Conservation (phyloP, 768 basidiomycete species). For the Paxillus rubicundulus region DNA sequence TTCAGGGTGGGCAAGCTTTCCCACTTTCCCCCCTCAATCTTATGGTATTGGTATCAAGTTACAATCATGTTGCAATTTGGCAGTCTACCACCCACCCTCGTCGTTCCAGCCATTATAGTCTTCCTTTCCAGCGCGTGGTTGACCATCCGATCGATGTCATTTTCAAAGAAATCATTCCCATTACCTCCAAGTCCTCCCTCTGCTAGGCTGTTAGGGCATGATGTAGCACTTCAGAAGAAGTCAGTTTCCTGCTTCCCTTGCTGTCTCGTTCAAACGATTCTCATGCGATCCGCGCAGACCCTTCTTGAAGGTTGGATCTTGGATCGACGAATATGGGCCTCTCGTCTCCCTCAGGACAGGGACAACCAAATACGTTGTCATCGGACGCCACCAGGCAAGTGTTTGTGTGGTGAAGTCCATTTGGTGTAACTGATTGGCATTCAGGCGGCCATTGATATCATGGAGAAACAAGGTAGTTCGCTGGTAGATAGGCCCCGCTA, state of each 20-base stretch:
- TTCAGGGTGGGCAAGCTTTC: neutral
- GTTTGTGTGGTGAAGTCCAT: neutral
- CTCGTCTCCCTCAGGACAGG: constrained; percentile 54
- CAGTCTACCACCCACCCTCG: neutral
- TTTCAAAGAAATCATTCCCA: neutral
- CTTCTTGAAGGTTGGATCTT: constrained; percentile 39
- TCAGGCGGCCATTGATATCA: constrained; percentile 54
- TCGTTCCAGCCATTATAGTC: neutral
- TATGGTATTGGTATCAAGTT: neutral
- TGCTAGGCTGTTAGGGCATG: neutral
- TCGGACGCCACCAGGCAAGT: constrained; percentile 19
- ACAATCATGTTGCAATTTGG: neutral
- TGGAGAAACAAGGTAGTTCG: constrained; percentile 55
- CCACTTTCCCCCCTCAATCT: neutral
- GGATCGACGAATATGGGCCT: constrained; percentile 57
- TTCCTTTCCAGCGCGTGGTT: neutral
- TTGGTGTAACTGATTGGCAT: constrained; percentile 6
- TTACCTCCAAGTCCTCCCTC: neutral
- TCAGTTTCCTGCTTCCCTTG: neutral
- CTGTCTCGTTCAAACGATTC: neutral
- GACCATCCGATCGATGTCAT: neutral
- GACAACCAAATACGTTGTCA: constrained; percentile 11
- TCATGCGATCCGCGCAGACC: neutral
- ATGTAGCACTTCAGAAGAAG: neutral
- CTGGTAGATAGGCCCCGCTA: constrained; percentile 47